phyloP scores from a whole-genome alignment of 2,329 filamentous ascomycete genomes.

The Hypoxylon sp. region DNA sequence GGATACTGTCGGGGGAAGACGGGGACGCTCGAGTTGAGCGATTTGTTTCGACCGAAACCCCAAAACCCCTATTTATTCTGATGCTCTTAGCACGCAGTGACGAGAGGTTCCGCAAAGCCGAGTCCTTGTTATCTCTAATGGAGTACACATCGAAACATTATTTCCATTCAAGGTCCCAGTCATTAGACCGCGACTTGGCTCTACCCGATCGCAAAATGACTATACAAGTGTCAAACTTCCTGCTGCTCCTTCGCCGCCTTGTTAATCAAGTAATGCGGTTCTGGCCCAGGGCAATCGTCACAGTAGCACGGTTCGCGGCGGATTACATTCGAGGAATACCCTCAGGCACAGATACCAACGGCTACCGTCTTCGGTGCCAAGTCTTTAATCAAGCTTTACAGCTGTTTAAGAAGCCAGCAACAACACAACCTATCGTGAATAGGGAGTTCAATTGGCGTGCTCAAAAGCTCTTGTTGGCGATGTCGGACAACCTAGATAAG shows the following conservation, averaged over 20 bases:
- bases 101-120: conserved; percentile 52
- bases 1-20: conserved; percentile 57
- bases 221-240: conserved; percentile 45
- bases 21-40: conserved; percentile 57
- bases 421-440: conserved; percentile 54
- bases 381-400: conserved; percentile 61
- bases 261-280: conserved; percentile 46
- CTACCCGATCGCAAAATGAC: conserved; percentile 13
- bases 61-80: conserved; percentile 60
- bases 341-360: conserved; percentile 28
- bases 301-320: conserved; percentile 52
- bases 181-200: neutral
- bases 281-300: conserved; percentile 51
- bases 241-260: conserved; percentile 49
- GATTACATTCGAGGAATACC: conserved; percentile 53
- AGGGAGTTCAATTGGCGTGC: conserved; percentile 70
- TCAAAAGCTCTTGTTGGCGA: conserved; percentile 66
- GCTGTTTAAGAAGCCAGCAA: conserved; percentile 56
- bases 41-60: conserved; percentile 54
- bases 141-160: conserved; percentile 52
- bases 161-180: conserved; percentile 10
- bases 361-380: conserved; percentile 53
- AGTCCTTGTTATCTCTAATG: conserved; percentile 54
- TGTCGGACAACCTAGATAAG: conserved; percentile 64
- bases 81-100: conserved; percentile 56